phyloP scores from a whole-genome alignment of 768 basidiomycete genomes.

The Pleurotus tuber-regium region DNA sequence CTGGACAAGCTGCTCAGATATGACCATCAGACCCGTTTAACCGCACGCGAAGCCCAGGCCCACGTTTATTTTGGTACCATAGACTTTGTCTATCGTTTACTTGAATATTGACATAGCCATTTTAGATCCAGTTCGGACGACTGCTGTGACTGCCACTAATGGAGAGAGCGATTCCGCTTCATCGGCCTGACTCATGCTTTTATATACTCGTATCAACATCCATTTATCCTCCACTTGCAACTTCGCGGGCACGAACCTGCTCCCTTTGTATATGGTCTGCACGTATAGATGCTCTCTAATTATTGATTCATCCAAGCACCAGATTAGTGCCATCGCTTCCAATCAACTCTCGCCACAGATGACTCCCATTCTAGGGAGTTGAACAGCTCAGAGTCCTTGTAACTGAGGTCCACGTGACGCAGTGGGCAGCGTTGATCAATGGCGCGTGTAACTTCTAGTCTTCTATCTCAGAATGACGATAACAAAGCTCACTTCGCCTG shows the following conservation, averaged over 20 bases:
- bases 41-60: constrained; percentile 87
- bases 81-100: too few species aligned
- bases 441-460: constrained; percentile 3
- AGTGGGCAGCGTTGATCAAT: too few species aligned
- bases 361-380: too few species aligned
- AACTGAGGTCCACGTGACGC: too few species aligned
- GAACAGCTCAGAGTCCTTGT: too few species aligned
- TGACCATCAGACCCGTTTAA: constrained; percentile 95
- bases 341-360: not conserved
- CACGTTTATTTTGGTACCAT: constrained; percentile 96
- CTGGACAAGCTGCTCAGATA: constrained; percentile 94
- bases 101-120: not conserved
- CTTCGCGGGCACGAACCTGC: not conserved
- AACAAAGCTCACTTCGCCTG: not conserved
- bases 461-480: not conserved
- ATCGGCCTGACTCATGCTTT: constrained; percentile 34
- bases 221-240: not conserved
- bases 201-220: constrained; percentile 1
- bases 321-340: not conserved
- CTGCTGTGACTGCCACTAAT: constrained; percentile 42
- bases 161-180: constrained; percentile 62
- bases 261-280: constrained; percentile 7
- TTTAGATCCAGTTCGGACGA: constrained; percentile 47
- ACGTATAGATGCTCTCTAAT: constrained; percentile 11
- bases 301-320: not conserved